phyloP scores from a whole-genome alignment of 768 basidiomycete genomes.

The Macrolepiota dolichaula region DNA sequence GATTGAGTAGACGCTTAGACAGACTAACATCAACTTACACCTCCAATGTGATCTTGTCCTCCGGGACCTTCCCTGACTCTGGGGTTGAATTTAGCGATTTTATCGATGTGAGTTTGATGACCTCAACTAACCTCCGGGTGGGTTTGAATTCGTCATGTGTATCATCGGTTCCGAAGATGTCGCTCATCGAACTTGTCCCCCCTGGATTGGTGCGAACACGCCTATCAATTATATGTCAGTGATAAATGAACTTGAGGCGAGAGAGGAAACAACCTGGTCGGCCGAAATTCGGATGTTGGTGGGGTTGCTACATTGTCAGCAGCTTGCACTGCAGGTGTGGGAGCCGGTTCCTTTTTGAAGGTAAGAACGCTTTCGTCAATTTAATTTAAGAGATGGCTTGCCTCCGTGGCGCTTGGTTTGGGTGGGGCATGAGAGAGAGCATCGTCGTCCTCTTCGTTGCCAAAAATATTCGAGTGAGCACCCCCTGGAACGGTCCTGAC shows the following conservation, averaged over 20 bases:
- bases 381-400: conserved; percentile 1
- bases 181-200: conserved; percentile 38
- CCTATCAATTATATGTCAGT: conserved; percentile 20
- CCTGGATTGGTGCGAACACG: conserved; percentile 44
- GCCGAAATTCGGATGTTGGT: conserved; percentile 35
- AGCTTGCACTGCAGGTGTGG: neutral
- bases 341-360: neutral
- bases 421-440: conserved; percentile 58
- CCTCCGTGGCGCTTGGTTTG: conserved; percentile 18
- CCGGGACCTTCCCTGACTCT: conserved; percentile 71
- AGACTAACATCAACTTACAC: conserved; percentile 23
- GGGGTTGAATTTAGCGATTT: conserved; percentile 8
- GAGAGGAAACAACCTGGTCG: conserved; percentile 42
- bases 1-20: neutral
- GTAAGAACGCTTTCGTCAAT: neutral
- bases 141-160: conserved; percentile 56
- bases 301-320: conserved; percentile 17
- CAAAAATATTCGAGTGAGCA: conserved; percentile 49
- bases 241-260: neutral
- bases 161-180: conserved; percentile 44
- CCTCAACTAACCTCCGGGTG: conserved; percentile 52
- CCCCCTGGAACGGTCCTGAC: conserved; percentile 56
- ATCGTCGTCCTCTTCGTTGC: conserved; percentile 44
- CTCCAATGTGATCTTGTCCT: conserved; percentile 56
- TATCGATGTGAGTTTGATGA: neutral